Base-by-base conservation (phyloP, 1,284 basidiomycete genomes). In the Lignosus rhinocerotis region DNA sequence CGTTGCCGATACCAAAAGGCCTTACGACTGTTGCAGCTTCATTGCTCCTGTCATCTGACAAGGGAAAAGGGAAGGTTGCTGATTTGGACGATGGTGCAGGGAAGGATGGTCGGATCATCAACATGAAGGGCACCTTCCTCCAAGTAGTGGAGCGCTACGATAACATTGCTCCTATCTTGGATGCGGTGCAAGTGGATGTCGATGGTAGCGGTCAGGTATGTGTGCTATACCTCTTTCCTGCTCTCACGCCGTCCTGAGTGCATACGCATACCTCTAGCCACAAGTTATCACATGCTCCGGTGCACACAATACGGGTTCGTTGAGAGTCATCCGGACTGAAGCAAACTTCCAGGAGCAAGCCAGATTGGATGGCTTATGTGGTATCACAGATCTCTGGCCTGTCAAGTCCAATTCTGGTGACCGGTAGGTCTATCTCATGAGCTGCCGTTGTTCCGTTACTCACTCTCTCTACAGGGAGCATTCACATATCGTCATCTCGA, bases 261-360 rank as follows among this genome's bases (percentile, higher is more conserved):
- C 21, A 31, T 7, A 11, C 48, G 55, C 41, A 54, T 58, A n/a
- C 25, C 25, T 53, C 32, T 30, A 69, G 87, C 83, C 83, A 12
- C 87, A 95, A 69, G 83, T 98, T 47, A 85, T 98, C 3, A 92
- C 94, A 0, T 94, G 93, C 63, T 96, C 94, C 2, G 96, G 96
- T 1, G 90, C 88, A 0, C 82, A 83, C 17, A 93, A 87, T 60
- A 84, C 86, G 0, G 95, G 96, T 7, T 89, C 90, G 10, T 70
- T 99, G 9, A 87, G 93, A 39, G 74, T 96, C 30, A 83, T 98
- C 9, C 81, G 93, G 58, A 94, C 88, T 61, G 96, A 96, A 2
- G 94, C 93, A 0, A 90, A 93, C 55, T 86, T 96, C 66, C 80
- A 86, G 53, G 87, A 91, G 63, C 65, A 85, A 6, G 84, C 88